Evolutionary conservation across 257 asterid species (phyloP).

Genomic region (Leptodermis oblonga): DNA sequence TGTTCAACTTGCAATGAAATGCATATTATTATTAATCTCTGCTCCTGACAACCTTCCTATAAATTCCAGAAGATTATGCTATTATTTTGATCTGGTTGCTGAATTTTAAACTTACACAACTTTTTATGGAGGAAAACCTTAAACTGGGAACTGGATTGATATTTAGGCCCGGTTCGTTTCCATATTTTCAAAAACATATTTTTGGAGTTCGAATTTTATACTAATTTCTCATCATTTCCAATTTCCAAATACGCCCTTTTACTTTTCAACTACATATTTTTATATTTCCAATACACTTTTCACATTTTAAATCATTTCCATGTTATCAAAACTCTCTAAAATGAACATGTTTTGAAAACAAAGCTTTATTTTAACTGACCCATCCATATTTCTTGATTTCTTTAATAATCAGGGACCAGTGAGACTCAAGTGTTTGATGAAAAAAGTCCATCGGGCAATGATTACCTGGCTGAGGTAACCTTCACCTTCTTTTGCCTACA

Average conservation of each 20-base stretch:
- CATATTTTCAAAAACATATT: too few relatives aligned
- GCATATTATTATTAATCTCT: slow-evolving; percentile 3
- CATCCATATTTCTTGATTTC: slow-evolving; percentile 7
- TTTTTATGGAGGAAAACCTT: background rate
- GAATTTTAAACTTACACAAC: background rate
- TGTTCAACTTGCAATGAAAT: background rate
- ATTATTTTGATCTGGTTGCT: background rate
- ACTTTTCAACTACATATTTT: too few relatives aligned
- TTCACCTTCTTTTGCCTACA: background rate
- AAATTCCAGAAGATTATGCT: background rate
- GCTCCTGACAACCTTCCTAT: background rate
- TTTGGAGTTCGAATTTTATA: too few relatives aligned
- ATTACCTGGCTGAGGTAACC: slow-evolving; percentile 83
- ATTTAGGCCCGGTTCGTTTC: background rate
- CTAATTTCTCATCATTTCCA: too few relatives aligned
- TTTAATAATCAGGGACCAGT: slow-evolving; percentile 56
- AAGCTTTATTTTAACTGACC: background rate
- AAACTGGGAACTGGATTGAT: background rate
- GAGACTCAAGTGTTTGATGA: slow-evolving; percentile 77
- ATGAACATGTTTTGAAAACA: too few relatives aligned
- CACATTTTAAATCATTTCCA: too few relatives aligned
- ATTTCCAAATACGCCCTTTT: too few relatives aligned
- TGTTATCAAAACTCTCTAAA: too few relatives aligned
- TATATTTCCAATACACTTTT: too few relatives aligned
- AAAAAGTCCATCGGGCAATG: slow-evolving; percentile 87